phyloP scores from a whole-genome alignment of 2,329 filamentous ascomycete species.

The Cladosporium sp. region DNA sequence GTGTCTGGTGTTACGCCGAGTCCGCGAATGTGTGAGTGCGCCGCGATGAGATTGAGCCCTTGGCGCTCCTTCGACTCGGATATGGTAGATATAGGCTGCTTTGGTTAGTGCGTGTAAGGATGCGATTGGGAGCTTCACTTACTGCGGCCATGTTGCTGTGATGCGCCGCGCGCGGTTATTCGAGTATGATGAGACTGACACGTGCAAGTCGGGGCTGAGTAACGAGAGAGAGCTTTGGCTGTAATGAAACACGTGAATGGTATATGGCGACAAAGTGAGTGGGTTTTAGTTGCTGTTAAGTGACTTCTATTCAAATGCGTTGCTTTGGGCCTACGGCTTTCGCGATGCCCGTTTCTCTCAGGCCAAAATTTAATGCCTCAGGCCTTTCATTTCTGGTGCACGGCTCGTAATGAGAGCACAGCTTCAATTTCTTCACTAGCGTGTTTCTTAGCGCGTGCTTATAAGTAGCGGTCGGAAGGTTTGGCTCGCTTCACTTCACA shows the following conservation, averaged over 20 bases:
- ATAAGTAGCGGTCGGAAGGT: not conserved
- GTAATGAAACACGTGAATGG: not conserved
- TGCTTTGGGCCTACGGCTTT: not conserved
- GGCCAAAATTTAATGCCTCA: not conserved
- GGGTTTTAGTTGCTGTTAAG: not conserved
- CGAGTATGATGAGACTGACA: not conserved
- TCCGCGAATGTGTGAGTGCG: conserved; percentile 96
- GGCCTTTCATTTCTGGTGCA: not conserved
- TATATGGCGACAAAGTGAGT: not conserved
- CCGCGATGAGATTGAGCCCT: conserved; percentile 94
- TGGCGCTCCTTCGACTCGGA: conserved; percentile 94
- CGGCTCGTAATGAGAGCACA: not conserved
- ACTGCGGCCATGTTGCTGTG: conserved; percentile 20
- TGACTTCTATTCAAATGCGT: not conserved
- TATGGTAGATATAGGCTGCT: conserved; percentile 73
- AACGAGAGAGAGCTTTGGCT: not conserved
- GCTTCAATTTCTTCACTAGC: not conserved
- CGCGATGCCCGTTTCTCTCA: not conserved
- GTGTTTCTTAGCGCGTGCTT: not conserved
- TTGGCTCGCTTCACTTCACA: not conserved
- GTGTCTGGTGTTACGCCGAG: conserved; percentile 91
- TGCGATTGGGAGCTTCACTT: conserved; percentile 9
- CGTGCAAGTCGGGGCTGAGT: not conserved
- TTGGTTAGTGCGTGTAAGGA: conserved; percentile 7
- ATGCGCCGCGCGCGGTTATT: conserved; percentile 15